Evolutionary conservation across 805 yeast genomes (phyloP), one percentile per base, ranked within the genome.

Genomic region (Myxozyma neglecta): DNA sequence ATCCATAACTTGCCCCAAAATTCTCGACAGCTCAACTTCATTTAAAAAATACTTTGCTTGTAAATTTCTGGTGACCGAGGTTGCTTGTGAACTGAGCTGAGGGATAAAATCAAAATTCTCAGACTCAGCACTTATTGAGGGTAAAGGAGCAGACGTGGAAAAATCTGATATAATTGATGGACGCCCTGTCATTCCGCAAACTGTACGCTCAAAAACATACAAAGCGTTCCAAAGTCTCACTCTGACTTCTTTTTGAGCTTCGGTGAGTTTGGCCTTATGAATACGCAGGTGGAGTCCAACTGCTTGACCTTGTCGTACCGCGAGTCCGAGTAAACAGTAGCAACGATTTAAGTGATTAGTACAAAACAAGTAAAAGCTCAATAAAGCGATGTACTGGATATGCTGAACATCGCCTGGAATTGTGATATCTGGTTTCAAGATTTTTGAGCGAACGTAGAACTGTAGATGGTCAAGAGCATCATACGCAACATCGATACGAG

Each of bases 341-440:
- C 63, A 40, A n/a, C 55, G 49, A 36, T 59, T 59, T 34, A 60
- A 13, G n/a, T 49, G 66, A 37, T 48, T 56, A 5, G 63, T 52
- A 14, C 58, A 54, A 18, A 59, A 46, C 6, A 63, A 46, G 29
- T 59, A 63, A 43, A 59, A 59, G 16, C 61, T 56, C 11, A 59
- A 36, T 10, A 63, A 58, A 10, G 59, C 50, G 18, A 52, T 40
- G 48, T 59, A 59, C 47, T 63, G 66, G 6, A 59, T 56, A 20
- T 56, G 60, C 49, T 59, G 59, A 37, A 63, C 56, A 32, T 59
- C 61, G 1, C 64, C 66, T n/a, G 61, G 63, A 14, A 24, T 37
- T 3, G 59, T 40, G 48, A 61, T 46, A 20, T 61, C 65, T 8
- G 61, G 59, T 54, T 57, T 61, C 45, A 61, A 37, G 16, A 61